Conservation (phyloP, 2,329 filamentous ascomycete species). For the Ophiosphaerella herpotricha region DNA sequence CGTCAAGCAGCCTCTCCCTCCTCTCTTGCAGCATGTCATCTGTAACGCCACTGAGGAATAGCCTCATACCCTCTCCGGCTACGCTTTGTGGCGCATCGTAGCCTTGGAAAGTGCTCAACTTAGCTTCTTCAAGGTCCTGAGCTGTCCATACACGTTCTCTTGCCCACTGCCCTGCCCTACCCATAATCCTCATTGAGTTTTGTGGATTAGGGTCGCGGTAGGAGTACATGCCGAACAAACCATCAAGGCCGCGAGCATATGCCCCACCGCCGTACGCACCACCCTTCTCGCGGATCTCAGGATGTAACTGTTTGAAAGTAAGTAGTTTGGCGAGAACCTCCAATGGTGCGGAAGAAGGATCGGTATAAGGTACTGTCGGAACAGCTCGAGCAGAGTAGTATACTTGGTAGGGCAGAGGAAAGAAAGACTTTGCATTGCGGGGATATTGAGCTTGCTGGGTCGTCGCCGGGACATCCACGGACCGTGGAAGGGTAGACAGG, state of each 20-base stretch:
- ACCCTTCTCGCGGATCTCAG: constrained; percentile 96
- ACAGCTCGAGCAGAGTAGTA: constrained; percentile 88
- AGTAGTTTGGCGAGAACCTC: constrained; percentile 89
- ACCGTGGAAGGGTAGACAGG: constrained; percentile 62
- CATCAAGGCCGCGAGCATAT: constrained; percentile 77
- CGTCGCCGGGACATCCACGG: constrained; percentile 34
- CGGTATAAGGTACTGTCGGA: constrained; percentile 81
- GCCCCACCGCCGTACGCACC: constrained; percentile 95
- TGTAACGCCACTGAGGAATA: constrained; percentile 83
- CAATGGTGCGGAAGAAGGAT: constrained; percentile 74
- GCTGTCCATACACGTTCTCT: constrained; percentile 79
- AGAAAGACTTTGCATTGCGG: constrained; percentile 73
- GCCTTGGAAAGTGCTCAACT: constrained; percentile 89
- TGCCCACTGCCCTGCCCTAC: constrained; percentile 80
- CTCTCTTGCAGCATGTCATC: constrained; percentile 87
- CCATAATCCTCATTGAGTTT: constrained; percentile 86
- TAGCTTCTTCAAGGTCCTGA: constrained; percentile 91
- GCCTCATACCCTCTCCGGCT: constrained; percentile 82
- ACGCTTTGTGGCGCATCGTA: constrained; percentile 89
- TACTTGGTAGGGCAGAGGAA: constrained; percentile 93
- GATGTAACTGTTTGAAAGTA: constrained; percentile 94
- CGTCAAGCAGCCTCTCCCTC: constrained; percentile 83
- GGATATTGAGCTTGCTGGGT: constrained; percentile 44
- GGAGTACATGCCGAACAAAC: constrained; percentile 91
- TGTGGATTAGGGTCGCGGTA: constrained; percentile 95